Evolutionary conservation across 1,284 basidiomycete species (phyloP).

Genomic region (Ustilago shanxiensis): DNA sequence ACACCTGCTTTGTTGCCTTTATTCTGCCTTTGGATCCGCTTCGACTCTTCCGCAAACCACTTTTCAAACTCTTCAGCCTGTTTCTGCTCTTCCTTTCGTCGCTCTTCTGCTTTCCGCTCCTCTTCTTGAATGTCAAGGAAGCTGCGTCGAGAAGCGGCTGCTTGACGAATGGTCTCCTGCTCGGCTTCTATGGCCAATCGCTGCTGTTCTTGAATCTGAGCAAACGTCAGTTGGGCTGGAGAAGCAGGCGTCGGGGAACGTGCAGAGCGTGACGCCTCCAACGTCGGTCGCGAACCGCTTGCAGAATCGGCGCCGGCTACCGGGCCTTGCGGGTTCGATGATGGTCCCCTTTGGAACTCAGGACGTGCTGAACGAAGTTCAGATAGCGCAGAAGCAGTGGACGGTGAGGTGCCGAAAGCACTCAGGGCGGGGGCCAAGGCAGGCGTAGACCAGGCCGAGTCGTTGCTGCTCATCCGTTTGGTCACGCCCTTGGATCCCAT

Average conservation of each 20-base stretch:
- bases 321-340: slow-evolving; percentile 29
- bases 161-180: slow-evolving; percentile 42
- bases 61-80: slow-evolving; percentile 65
- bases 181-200: slow-evolving; percentile 34
- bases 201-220: slow-evolving; percentile 66
- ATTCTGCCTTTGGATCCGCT: slow-evolving; percentile 53
- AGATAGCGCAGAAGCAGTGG: slow-evolving; percentile 6
- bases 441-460: slow-evolving; percentile 42
- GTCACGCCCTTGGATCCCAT: slow-evolving; percentile 34
- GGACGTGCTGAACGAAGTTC: slow-evolving; percentile 3
- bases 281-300: slow-evolving; percentile 11
- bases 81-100: slow-evolving; percentile 51
- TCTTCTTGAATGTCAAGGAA: slow-evolving; percentile 66
- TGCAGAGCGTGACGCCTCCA: slow-evolving; percentile 9
- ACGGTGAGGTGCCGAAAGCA: slow-evolving; percentile 30
- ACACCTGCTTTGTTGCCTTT: slow-evolving; percentile 16
- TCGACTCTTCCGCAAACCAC: slow-evolving; percentile 68
- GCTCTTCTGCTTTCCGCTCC: slow-evolving; percentile 56
- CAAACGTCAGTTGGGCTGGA: slow-evolving; percentile 51
- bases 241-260: slow-evolving; percentile 19
- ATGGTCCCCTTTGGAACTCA: slow-evolving; percentile 21
- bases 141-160: slow-evolving; percentile 41
- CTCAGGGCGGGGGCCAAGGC: slow-evolving; percentile 15
- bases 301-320: slow-evolving; percentile 9
- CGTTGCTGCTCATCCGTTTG: slow-evolving; percentile 41